Base-by-base conservation (phyloP, 2,329 filamentous ascomycete genomes). In the Verruconis gallopava region DNA sequence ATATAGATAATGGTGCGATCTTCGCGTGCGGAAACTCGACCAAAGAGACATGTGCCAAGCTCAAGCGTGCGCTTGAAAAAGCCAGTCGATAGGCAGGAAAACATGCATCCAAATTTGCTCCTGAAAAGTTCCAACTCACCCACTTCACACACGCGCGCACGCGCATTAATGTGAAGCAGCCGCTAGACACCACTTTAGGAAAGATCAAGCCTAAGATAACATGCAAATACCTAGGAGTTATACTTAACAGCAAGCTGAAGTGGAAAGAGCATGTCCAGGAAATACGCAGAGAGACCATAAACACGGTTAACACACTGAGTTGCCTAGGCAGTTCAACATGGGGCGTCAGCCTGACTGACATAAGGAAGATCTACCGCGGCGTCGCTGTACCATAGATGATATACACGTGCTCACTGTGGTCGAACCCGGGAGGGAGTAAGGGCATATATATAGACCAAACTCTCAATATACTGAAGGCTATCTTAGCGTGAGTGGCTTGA, bases 371-470 rank as follows among this genome's bases (percentile, higher is more conserved):
- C 28, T 59, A 57, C 40, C 33, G 52, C 47, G 54, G 46, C 33
- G 51, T 55, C 5, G 43, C 52, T 14, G 46, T 58, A 18, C 53
- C 49, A 4, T 49, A 58, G 45, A 49, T 61, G 21, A 49, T 59
- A 21, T 60, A 53, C 38, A 47, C 50, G 4, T 35, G 32, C n/a
- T 35, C n/a, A 5, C 4, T 35, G n/a, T 35, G 18, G 32, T 35
- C 32, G 32, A 35, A 35, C 32, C 18, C n/a, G 18, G 32, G 43
- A 19, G 11, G 44, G 15, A 21, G 17, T 9, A 18, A 5, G 5
- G 18, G n/a, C 14, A n/a, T 14, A 35, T 35, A 14, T n/a, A 14
- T 17, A n/a, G 5, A n/a, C 9, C 4, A 14, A 35, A 35, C n/a
- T n/a, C 32, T 35, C n/a, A 17, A 14, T 5, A 35, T 35, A 5